Conservation (phyloP, 2,329 filamentous ascomycete genomes). For the Septoria petroselini region DNA sequence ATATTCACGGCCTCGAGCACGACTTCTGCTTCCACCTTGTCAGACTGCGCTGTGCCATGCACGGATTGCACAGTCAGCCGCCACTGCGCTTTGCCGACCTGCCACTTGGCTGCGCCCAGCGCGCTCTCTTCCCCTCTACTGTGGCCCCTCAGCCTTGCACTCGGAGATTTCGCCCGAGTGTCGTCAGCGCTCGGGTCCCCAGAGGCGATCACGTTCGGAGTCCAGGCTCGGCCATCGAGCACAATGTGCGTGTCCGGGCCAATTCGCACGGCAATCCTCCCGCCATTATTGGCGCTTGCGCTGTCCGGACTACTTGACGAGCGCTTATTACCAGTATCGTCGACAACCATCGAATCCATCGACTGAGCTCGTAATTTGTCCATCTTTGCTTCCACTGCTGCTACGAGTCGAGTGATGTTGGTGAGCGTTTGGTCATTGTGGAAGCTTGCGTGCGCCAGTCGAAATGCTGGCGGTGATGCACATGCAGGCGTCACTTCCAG, state of each 20-base stretch:
- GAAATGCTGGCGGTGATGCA: slow-evolving; percentile 12
- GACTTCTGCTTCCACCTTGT: slow-evolving; percentile 30
- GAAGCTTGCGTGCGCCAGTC: slow-evolving; percentile 62
- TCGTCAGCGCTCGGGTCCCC: slow-evolving; percentile 10
- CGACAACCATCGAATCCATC: slow-evolving; percentile 67
- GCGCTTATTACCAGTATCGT: slow-evolving; percentile 26
- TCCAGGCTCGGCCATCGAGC: slow-evolving; percentile 48
- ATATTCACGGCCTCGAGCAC: slow-evolving; percentile 35
- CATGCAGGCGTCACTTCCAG: slow-evolving; percentile 23
- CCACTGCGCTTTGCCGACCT: slow-evolving; percentile 33
- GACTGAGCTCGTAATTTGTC: slow-evolving; percentile 61
- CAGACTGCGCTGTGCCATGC: slow-evolving; percentile 18
- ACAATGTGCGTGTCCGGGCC: slow-evolving; percentile 58
- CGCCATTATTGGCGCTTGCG: slow-evolving; percentile 66
- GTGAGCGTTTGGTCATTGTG: slow-evolving; percentile 66
- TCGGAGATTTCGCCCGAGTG: slow-evolving; percentile 12
- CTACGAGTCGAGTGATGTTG: slow-evolving; percentile 69
- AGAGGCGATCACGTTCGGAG: not conserved
- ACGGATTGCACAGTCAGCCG: slow-evolving; percentile 30
- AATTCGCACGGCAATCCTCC: slow-evolving; percentile 64
- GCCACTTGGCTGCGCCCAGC: slow-evolving; percentile 24
- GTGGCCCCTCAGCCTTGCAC: not conserved
- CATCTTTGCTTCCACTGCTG: slow-evolving; percentile 78
- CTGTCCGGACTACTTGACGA: slow-evolving; percentile 58
- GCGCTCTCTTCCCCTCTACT: not conserved